Evolutionary conservation across 2,329 filamentous ascomycete species (phyloP), one percentile per base, ranked within the genome.

Genomic region (Mycocentrospora acerina): DNA sequence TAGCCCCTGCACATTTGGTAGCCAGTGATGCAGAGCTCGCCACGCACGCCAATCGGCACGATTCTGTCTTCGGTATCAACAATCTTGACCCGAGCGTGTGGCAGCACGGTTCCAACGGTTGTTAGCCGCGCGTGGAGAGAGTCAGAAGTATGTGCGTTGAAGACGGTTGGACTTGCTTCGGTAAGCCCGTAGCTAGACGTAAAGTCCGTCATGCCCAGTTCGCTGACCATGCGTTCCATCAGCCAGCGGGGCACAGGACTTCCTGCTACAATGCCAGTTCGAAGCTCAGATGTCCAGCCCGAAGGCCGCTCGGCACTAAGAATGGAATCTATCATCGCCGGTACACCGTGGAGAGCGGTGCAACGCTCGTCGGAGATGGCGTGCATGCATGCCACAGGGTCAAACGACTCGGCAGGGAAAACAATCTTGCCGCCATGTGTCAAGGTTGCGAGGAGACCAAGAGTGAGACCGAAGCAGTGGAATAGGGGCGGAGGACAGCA

Each of bases 401-500:
- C 83, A 57, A 91, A 91, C 0, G 83, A 80, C 55, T 89, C 47
- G 15, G 79, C 78, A 0, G 88, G 86, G 57, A 88, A 88, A 8
- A 91, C 81, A 34, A 90, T 82, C 64, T 85, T 86, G 26, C 80
- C 80, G 31, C 87, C 86, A 61, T 90, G 86, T 0, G 85, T 89
- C 35, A 90, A 68, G 29, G 81, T 76, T 2, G 85, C 82, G 38
- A 90, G 76, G 29, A 90, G 74, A 7, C 87, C 87, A 3, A 90
- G 78, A 1, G 90, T 86, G 7, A 91, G 78, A 2, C 87, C 87
- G 59, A 91, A 91, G 71, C 86, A 91, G 71, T 93, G 88, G 73
- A 93, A 93, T 3, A 93, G 75, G 0, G 88, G 88, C 0, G 88
- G 87, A 3, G 87, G 87, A 62, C 88, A 93, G 71, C 87, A 91